Evolutionary conservation across 495 filamentous ascomycete species (phyloP).

Genomic region (Podospora fimiseda): DNA sequence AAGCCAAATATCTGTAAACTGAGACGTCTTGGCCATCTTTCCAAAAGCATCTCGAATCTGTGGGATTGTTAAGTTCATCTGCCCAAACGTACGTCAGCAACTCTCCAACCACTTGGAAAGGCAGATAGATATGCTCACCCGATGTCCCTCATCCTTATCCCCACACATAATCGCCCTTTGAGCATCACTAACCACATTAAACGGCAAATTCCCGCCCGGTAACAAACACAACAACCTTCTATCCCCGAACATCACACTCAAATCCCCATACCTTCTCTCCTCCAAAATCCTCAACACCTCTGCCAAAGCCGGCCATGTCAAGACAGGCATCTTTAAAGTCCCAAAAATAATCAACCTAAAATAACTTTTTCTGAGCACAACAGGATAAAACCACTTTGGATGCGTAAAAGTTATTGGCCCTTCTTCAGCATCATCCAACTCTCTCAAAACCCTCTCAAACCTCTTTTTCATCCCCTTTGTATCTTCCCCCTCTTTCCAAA

Average conservation of each 20-base stretch:
- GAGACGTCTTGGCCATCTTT: slow-evolving; percentile 29
- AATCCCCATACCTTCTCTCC: slow-evolving; percentile 7
- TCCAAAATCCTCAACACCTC: slow-evolving; percentile 21
- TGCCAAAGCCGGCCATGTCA: slow-evolving; percentile 27
- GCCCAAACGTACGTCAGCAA: not conserved
- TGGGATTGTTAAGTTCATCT: slow-evolving; percentile 35
- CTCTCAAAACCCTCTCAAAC: slow-evolving; percentile 22
- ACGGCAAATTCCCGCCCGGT: slow-evolving; percentile 28
- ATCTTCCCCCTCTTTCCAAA: slow-evolving; percentile 30
- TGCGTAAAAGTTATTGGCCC: slow-evolving; percentile 43
- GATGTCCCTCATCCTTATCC: slow-evolving; percentile 33
- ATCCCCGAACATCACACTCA: slow-evolving; percentile 10
- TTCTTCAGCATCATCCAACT: slow-evolving; percentile 36
- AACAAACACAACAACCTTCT: slow-evolving; percentile 28
- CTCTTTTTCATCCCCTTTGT: slow-evolving; percentile 39
- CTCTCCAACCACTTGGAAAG: too few relatives aligned
- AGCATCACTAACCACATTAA: slow-evolving; percentile 42
- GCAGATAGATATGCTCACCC: slow-evolving; percentile 15
- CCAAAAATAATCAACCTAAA: slow-evolving; percentile 32
- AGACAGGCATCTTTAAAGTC: slow-evolving; percentile 30
- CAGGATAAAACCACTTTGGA: slow-evolving; percentile 24
- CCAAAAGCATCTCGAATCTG: slow-evolving; percentile 31
- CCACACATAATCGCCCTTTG: slow-evolving; percentile 40
- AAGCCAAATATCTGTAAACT: slow-evolving; percentile 43
- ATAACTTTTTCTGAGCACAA: slow-evolving; percentile 26